Conservation (phyloP, 805 yeast species). For the Groenewaldozyma salmanticensis region DNA sequence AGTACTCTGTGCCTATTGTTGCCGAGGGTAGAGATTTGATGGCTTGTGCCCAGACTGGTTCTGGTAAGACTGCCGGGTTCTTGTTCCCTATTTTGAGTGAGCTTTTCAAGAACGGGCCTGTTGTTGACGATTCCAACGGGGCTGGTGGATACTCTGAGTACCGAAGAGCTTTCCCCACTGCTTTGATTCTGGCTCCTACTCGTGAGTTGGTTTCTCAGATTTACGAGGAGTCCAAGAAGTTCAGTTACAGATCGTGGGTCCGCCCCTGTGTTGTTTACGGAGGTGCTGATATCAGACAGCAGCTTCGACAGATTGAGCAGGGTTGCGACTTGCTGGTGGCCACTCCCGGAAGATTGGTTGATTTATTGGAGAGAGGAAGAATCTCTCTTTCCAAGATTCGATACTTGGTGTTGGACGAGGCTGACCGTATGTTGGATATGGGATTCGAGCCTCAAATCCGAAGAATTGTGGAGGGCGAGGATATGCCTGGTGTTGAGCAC, state of each 20-base stretch:
- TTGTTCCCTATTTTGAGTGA: constrained; percentile 94
- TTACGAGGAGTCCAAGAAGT: constrained; percentile 90
- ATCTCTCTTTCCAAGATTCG: constrained; percentile 84
- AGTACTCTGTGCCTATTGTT: constrained; percentile 86
- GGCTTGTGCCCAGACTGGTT: constrained; percentile 98
- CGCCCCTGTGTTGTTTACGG: constrained; percentile 95
- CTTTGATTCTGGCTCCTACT: constrained; percentile 94
- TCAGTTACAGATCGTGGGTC: constrained; percentile 97
- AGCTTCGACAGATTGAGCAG: constrained; percentile 76
- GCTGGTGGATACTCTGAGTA: constrained; percentile 33
- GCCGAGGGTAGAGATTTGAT: constrained; percentile 83
- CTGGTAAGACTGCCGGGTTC: constrained; percentile 99
- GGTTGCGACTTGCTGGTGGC: constrained; percentile 97
- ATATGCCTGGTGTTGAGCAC: constrained; percentile 84
- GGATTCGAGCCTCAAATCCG: constrained; percentile 99
- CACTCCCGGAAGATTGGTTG: constrained; percentile 98
- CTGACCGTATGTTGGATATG: constrained; percentile 99
- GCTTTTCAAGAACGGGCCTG: constrained; percentile 81
- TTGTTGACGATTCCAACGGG: background rate
- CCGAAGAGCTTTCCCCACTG: constrained; percentile 86
- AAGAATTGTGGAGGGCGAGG: constrained; percentile 94
- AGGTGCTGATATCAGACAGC: constrained; percentile 90
- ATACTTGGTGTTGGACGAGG: constrained; percentile 94
- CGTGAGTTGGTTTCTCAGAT: constrained; percentile 98
- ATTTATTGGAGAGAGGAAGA: constrained; percentile 88